Conservation (phyloP, 306 rosid genomes). For the Echinosophora koreensis region DNA sequence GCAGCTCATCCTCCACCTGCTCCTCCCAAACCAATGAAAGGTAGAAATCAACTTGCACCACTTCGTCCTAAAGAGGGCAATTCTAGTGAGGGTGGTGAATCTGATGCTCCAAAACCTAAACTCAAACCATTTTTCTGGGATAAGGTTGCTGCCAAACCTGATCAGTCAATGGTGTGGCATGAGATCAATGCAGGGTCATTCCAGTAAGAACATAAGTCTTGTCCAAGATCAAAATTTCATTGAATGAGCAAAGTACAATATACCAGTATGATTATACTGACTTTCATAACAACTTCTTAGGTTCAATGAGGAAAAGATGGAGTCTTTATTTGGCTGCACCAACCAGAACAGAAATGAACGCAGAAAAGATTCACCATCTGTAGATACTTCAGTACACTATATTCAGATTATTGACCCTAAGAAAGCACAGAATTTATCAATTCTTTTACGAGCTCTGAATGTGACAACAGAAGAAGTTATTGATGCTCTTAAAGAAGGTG, state of each 20-base stretch:
- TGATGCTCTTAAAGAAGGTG: conserved; percentile 86
- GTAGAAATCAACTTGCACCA: conserved; percentile 49
- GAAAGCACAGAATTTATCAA: conserved; percentile 95
- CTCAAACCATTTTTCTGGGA: conserved; percentile 99
- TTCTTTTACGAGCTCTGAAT: conserved; percentile 83
- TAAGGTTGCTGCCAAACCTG: conserved; percentile 83
- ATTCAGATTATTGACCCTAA: conserved; percentile 76
- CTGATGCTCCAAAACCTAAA: conserved; percentile 73
- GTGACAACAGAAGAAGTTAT: conserved; percentile 84
- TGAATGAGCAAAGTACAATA: conserved; percentile 24
- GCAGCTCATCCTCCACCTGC: conserved; percentile 59
- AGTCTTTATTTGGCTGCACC: conserved; percentile 77
- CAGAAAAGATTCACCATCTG: conserved; percentile 53
- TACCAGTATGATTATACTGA: conserved; percentile 14
- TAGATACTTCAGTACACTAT: conserved; percentile 67
- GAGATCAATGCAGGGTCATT: conserved; percentile 88
- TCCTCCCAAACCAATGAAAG: conserved; percentile 67
- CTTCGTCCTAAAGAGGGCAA: conserved; percentile 20
- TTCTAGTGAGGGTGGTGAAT: conserved; percentile 50
- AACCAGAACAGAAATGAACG: conserved; percentile 61
- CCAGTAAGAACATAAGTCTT: conserved; percentile 68
- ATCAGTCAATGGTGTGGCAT: conserved; percentile 96
- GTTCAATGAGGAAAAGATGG: conserved; percentile 93
- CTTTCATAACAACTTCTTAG: conserved; percentile 54
- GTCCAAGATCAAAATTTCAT: conserved; percentile 36